Conservation (phyloP, 2,329 filamentous ascomycete species). For the Metarhizium guizhouense region DNA sequence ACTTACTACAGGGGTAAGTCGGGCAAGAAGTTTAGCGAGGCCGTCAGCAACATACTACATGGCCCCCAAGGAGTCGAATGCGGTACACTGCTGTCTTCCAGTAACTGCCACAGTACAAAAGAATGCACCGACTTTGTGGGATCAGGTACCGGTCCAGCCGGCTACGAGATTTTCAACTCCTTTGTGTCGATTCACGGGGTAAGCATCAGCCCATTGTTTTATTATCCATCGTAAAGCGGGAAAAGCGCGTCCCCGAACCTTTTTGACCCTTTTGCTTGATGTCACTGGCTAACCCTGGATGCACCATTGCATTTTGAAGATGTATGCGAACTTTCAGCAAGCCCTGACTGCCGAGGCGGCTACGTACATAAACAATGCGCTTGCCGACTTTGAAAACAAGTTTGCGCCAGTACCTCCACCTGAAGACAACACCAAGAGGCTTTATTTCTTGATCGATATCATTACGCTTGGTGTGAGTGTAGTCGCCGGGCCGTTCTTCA, state of each 20-base stretch:
- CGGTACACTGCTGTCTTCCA: background rate
- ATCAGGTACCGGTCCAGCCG: conserved; percentile 11
- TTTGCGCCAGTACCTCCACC: conserved; percentile 7
- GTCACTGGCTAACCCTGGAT: too few relatives aligned
- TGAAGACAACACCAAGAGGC: conserved; percentile 13
- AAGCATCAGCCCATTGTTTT: background rate
- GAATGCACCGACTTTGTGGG: background rate
- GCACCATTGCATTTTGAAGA: too few relatives aligned
- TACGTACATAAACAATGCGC: conserved; percentile 7
- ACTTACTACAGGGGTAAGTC: conserved; percentile 5
- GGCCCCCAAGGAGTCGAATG: background rate
- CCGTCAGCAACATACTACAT: background rate
- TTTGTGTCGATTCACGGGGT: conserved; percentile 13
- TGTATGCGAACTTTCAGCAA: background rate
- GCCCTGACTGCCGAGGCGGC: conserved; percentile 8
- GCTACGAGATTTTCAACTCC: conserved; percentile 16
- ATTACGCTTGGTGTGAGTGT: conserved; percentile 17
- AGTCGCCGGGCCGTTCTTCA: conserved; percentile 14
- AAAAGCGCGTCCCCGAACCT: too few relatives aligned
- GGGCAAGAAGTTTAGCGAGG: background rate
- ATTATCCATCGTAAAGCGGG: background rate
- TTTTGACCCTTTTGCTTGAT: too few relatives aligned
- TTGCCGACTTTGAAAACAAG: conserved; percentile 12
- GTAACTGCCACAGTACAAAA: conserved; percentile 5
- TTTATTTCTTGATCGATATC: conserved; percentile 19